Percentiles rank a stretch among this genome's conserved stretches.
These are phyloP conservation scores for Coemansia sp. DNA, from an alignment of 371 early-diverging fungal genomes.

Conservation along the genomic window DNA sequence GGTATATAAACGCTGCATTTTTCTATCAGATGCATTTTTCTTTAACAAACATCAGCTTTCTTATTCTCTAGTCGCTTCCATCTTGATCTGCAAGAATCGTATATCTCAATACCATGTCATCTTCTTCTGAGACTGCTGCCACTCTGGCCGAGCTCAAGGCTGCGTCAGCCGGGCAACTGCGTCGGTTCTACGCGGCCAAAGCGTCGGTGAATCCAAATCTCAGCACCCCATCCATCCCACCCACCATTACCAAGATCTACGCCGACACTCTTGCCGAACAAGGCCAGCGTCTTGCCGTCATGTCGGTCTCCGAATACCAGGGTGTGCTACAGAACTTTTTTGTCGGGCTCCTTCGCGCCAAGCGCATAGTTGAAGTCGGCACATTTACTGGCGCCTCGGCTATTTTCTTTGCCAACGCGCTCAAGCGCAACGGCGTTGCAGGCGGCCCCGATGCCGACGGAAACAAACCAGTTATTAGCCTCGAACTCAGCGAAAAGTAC, in stretches of 20 bases:
- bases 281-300: background rate
- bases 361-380: slow-evolving; percentile 40
- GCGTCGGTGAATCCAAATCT: slow-evolving; percentile 27
- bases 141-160: slow-evolving; percentile 8
- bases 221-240: slow-evolving; percentile 15
- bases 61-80: background rate
- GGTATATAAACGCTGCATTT: background rate
- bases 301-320: slow-evolving; percentile 32
- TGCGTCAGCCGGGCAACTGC: slow-evolving; percentile 19
- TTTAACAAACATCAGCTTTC: background rate
- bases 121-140: slow-evolving; percentile 4
- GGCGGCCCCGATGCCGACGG: slow-evolving; percentile 10
- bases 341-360: slow-evolving; percentile 31
- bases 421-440: slow-evolving; percentile 37
- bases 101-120: background rate
- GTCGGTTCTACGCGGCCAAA: slow-evolving; percentile 24
- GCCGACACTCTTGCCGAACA: background rate
- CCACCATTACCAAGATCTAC: slow-evolving; percentile 13
- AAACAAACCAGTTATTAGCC: slow-evolving; percentile 17
- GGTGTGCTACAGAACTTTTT: slow-evolving; percentile 31
- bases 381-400: slow-evolving; percentile 35
- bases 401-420: slow-evolving; percentile 37
- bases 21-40: too few relatives aligned
- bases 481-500: slow-evolving; percentile 32
- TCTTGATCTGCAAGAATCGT: background rate